Evolutionary conservation across 148 eudicot species (phyloP), one percentile per base, ranked within the genome.

Genomic region (Gaultheria prostrata): DNA sequence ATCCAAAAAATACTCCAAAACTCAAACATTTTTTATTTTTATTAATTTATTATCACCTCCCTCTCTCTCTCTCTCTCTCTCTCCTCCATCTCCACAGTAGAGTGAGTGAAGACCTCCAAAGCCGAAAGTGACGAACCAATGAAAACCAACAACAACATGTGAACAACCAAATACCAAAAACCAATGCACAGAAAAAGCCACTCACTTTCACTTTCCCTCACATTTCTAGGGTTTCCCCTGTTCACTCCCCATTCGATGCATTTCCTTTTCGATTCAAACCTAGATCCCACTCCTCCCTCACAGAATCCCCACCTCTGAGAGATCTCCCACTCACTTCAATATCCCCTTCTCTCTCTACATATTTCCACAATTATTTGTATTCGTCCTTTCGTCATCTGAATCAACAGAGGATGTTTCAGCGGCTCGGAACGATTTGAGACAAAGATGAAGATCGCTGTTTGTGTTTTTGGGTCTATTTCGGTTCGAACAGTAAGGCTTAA

Each of bases 121-220:
- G 83, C 83, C 80, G 83, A 85, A 85, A 85, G 86, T 59, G 86
- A 85, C 84, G 76, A 84, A n/a, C 86, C 86, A 84, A 70, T 84
- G 86, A 67, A 79, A 84, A 61, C 43, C 80, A 7, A 0, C 39
- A 26, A 30, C 73, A 20, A 63, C 72, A 65, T 20, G 77, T 46
- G 72, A 45, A 80, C 11, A 45, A 14, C 71, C 33, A 28, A 6
- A 67, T 49, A 80, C 75, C 39, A 59, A 84, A 67, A 30, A 72
- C 53, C 26, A 43, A 43, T 61, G 46, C 78, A 57, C 50, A 39
- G 53, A 79, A 79, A 83, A 84, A 63, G 73, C 56, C 86, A 71
- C 59, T 79, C 72, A 73, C 86, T 57, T 71, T 79, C 84, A 54
- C 32, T 28, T 53, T 73, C 70, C 43, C 24, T 57, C 80, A 32